Percentiles rank a stretch among this genome's conserved stretches.
phyloP scores from a whole-genome alignment of 192 early-diverging fungal genomes.

The Coemansia sp. region DNA sequence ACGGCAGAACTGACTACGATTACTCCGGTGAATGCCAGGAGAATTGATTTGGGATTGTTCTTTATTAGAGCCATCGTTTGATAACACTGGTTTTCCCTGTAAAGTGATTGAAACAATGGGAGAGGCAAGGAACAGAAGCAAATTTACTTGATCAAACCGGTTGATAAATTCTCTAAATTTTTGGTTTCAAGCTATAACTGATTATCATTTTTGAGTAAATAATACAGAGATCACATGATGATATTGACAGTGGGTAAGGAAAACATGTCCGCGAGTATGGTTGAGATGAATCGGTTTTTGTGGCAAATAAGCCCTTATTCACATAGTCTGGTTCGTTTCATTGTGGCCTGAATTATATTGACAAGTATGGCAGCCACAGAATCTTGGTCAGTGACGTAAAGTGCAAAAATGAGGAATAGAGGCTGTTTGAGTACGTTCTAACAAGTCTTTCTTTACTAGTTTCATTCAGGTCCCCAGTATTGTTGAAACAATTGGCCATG shows the following conservation, averaged over 20 bases:
- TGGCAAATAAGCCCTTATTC: background rate
- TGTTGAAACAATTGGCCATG: background rate
- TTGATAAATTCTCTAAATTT: background rate
- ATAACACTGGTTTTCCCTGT: background rate
- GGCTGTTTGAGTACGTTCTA: too few species aligned
- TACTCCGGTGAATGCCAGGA: conserved; percentile 36
- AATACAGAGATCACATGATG: background rate
- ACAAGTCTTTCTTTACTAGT: background rate
- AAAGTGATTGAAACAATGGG: too few species aligned
- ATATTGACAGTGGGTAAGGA: background rate
- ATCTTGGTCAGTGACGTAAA: background rate
- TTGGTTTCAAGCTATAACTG: background rate
- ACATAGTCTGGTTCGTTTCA: background rate
- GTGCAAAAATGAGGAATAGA: too few species aligned
- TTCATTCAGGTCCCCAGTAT: too few species aligned
- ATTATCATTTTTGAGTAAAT: background rate
- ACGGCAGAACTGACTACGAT: conserved; percentile 39
- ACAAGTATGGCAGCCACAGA: background rate
- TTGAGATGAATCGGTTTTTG: too few species aligned
- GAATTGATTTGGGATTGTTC: conserved; percentile 49
- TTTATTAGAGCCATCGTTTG: conserved; percentile 41
- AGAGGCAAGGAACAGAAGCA: too few species aligned
- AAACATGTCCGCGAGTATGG: background rate
- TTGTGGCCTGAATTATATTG: background rate
- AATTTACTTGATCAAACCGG: background rate